A percentile compares a stretch with the other conserved stretches of the same genome.
Conservation (phyloP, 2,329 filamentous ascomycete genomes). For the Trichoderma gracile region DNA sequence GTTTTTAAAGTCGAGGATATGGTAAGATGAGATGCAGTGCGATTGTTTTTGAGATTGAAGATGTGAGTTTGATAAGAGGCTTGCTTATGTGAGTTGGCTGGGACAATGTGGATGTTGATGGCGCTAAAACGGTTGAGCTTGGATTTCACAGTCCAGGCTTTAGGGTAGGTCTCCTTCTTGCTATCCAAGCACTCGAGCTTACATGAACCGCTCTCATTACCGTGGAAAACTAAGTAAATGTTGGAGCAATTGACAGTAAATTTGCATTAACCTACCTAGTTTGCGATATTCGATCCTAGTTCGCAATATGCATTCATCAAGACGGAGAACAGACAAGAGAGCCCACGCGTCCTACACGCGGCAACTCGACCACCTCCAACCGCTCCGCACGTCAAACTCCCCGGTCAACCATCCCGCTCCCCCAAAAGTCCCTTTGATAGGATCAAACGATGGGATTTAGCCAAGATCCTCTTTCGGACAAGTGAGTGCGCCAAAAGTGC, state of each 20-base stretch:
- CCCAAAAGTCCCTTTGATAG: conserved; percentile 3
- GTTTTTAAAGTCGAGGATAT: neutral
- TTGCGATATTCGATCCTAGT: no score
- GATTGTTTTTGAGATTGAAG: neutral
- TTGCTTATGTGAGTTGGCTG: neutral
- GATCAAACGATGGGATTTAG: conserved; percentile 4
- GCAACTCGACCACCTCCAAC: neutral
- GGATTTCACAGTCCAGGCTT: neutral
- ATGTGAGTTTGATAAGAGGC: neutral
- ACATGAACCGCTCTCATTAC: no score
- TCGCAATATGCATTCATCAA: no score
- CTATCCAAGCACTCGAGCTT: no score
- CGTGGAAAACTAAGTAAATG: no score
- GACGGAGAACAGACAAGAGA: no score
- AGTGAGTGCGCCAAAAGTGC: conserved; percentile 4
- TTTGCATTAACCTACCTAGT: no score
- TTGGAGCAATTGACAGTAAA: no score
- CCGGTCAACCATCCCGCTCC: neutral
- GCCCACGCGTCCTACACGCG: neutral
- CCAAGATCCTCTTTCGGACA: conserved; percentile 10
- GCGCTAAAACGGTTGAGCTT: no score
- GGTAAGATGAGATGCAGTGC: neutral
- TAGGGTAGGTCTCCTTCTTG: neutral
- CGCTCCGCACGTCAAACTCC: conserved; percentile 4
- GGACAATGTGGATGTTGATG: no score